Evolutionary conservation across 2,329 filamentous ascomycete species (phyloP), one percentile per base, ranked within the genome.

Genomic region (Dactylellina leptospora): DNA sequence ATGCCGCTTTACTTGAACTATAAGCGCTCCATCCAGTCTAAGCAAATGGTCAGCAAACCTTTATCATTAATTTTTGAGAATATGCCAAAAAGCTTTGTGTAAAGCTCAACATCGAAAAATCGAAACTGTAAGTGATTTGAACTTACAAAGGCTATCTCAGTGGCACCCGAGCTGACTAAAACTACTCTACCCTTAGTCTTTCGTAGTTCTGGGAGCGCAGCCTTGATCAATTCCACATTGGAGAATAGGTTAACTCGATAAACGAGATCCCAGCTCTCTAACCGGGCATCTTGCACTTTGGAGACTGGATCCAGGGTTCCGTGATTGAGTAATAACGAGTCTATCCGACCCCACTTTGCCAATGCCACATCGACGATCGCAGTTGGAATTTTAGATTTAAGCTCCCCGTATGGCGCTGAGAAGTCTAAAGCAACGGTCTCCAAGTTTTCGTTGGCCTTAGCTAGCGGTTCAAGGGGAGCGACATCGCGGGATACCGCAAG

Each of bases 241-340:
- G 91, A 93, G 79, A 97, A 92, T 76, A 97, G 87, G 79, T 97
- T 97, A 73, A 92, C 83, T 76, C 96, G 88, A 80, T 92, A 97
- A 8, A 85, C 83, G 1, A 82, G 80, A 77, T 87, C 88, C 90
- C 93, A 97, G 68, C 90, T 88, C 28, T 90, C 87, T 0, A 87
- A 78, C 11, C 85, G 85, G 10, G 85, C 84, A 59, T 93, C 85
- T 2, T 82, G 87, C 30, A 97, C 82, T 66, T 85, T 86, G 56
- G 86, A 87, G 38, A 96, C 87, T 0, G 92, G 90, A 13, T 87
- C 85, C 44, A 99, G 81, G 0, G 88, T 83, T 22, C 92, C 93
- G 78, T 99, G 95, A 79, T 97, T 97, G 73, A 97, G 82, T 9
- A 99, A 86, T 36, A 99, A 79, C 0, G 88, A 89, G 78, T 99